Conservation (phyloP, 768 basidiomycete species). For the Pisolithus sp. region DNA sequence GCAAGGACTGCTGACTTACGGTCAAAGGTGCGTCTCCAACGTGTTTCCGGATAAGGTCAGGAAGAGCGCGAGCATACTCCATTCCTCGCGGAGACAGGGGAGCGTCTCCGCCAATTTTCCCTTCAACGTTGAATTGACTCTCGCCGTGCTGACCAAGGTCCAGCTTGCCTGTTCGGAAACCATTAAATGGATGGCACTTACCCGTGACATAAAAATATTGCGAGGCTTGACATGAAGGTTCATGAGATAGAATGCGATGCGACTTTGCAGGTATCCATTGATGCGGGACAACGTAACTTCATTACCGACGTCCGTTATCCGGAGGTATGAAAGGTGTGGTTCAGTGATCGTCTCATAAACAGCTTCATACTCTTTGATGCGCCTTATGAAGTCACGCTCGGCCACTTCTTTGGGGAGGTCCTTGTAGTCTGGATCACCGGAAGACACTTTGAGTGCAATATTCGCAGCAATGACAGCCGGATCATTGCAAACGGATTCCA, state of each 20-base stretch:
- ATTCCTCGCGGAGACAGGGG: constrained; percentile 76
- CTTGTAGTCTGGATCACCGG: constrained; percentile 97
- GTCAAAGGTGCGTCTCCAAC: constrained; percentile 86
- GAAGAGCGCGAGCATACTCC: constrained; percentile 81
- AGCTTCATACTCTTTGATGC: constrained; percentile 90
- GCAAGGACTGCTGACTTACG: constrained; percentile 35
- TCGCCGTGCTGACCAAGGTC: constrained; percentile 78
- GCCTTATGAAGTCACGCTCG: constrained; percentile 80
- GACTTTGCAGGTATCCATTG: constrained; percentile 91
- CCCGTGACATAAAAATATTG: constrained; percentile 93
- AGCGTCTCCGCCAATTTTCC: constrained; percentile 98
- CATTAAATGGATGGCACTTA: constrained; percentile 34
- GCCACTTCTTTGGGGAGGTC: constrained; percentile 81
- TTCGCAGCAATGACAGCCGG: constrained; percentile 93
- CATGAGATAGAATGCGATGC: constrained; percentile 98
- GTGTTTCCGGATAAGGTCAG: constrained; percentile 81
- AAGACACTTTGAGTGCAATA: constrained; percentile 90
- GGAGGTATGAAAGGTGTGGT: constrained; percentile 81
- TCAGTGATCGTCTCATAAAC: constrained; percentile 95
- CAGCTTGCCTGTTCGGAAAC: constrained; percentile 3
- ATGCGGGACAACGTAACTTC: constrained; percentile 84
- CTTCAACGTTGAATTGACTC: constrained; percentile 93
- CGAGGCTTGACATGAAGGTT: constrained; percentile 95
- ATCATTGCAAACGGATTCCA: constrained; percentile 94
- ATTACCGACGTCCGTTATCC: constrained; percentile 89